These are phyloP conservation scores for Penicillium angulare DNA, from an alignment of 495 filamentous ascomycete species.

Conservation along the genomic window DNA sequence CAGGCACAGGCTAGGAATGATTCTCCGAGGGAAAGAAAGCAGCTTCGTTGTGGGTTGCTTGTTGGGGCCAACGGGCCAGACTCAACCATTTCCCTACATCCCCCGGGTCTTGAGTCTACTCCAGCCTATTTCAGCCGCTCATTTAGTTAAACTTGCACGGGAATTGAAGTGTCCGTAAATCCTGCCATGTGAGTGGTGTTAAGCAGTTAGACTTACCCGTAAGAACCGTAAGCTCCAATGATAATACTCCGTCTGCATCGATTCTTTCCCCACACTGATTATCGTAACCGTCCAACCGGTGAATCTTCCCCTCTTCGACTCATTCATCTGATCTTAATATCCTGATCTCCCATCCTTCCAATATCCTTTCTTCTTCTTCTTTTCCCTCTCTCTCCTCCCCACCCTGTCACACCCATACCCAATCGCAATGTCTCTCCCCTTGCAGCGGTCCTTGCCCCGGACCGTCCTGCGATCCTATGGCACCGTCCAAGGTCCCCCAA, in stretches of 20 bases:
- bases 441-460: conserved; percentile 29
- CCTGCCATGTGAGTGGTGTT: not conserved
- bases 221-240: not conserved
- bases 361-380: conserved; percentile 5
- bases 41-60: not conserved
- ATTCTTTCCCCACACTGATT: conserved; percentile 17
- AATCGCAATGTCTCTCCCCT: conserved; percentile 31
- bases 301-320: conserved; percentile 16
- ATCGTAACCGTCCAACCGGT: conserved; percentile 22
- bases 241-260: not conserved
- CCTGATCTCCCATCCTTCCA: not conserved
- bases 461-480: conserved; percentile 37
- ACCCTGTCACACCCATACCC: conserved; percentile 2
- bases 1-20: no score
- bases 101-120: not conserved
- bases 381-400: not conserved
- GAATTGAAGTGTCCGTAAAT: not conserved
- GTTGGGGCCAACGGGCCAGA: not conserved
- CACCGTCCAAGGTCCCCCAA: conserved; percentile 42
- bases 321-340: not conserved
- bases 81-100: conserved; percentile 1
- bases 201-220: not conserved
- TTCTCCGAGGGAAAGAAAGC: conserved; percentile 5
- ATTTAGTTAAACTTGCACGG: no score
- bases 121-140: no score